Conservation (phyloP, 345 rosid species). For the Camelina laxa region DNA sequence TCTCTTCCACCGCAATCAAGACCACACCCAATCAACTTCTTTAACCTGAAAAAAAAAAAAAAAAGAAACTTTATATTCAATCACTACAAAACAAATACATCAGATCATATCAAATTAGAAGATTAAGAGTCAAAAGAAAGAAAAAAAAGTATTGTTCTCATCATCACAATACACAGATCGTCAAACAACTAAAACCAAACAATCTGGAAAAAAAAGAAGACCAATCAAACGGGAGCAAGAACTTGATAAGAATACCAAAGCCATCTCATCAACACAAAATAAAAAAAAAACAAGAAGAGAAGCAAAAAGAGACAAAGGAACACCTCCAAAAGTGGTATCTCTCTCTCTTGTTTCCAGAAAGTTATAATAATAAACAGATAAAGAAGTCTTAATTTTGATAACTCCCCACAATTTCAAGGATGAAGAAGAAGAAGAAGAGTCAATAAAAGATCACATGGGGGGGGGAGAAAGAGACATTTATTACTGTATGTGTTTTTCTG, state of each 20-base stretch:
- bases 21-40: slow-evolving; percentile 10
- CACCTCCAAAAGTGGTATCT: slow-evolving; percentile 17
- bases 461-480: slow-evolving; percentile 28
- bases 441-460: slow-evolving; percentile 38
- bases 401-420: background rate
- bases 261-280: background rate
- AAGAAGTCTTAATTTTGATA: slow-evolving; percentile 14
- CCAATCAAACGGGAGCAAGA: background rate
- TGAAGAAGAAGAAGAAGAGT: slow-evolving; percentile 24
- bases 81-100: slow-evolving; percentile 1
- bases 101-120: background rate
- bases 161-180: slow-evolving; percentile 12
- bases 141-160: background rate
- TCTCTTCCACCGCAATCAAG: background rate
- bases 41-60: slow-evolving; percentile 8
- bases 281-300: background rate
- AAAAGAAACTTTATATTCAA: too few species aligned
- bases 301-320: slow-evolving; percentile 21
- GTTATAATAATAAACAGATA: background rate
- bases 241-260: background rate
- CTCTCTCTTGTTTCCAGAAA: slow-evolving; percentile 18
- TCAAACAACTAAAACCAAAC: background rate
- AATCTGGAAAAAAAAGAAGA: background rate
- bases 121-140: background rate
- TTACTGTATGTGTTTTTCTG: slow-evolving; percentile 22